These are phyloP conservation scores for Eutrema japonicum DNA, from an alignment of 345 rosid genomes.

Conservation along the genomic window DNA sequence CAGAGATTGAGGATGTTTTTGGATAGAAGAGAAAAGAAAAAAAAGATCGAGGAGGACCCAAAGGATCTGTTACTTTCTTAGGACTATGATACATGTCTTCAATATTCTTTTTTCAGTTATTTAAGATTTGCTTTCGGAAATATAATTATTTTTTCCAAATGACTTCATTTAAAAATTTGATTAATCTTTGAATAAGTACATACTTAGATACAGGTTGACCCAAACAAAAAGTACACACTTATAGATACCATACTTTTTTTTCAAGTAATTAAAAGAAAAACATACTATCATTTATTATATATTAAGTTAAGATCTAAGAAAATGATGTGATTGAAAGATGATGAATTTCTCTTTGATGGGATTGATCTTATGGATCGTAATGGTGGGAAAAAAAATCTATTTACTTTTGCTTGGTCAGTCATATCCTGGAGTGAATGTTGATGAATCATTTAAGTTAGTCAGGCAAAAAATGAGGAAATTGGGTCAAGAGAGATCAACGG, in stretches of 20 bases:
- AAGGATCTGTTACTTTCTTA: conserved; percentile 36
- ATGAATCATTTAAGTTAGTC: too few relatives aligned
- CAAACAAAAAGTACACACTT: too few relatives aligned
- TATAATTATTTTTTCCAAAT: not conserved
- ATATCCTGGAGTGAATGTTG: too few relatives aligned
- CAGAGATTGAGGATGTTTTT: conserved; percentile 33
- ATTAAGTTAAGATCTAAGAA: not conserved
- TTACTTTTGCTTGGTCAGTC: too few relatives aligned
- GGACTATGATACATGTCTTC: conserved; percentile 38
- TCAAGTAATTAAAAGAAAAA: not conserved
- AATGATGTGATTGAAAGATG: too few relatives aligned
- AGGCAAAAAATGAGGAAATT: too few relatives aligned
- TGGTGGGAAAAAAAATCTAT: too few relatives aligned
- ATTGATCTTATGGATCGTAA: too few relatives aligned
- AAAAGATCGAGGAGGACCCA: conserved; percentile 32
- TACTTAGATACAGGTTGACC: not conserved
- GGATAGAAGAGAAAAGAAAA: not conserved
- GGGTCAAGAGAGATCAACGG: too few relatives aligned
- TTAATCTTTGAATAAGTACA: conserved; percentile 16
- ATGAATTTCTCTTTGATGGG: too few relatives aligned
- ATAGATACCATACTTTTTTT: not conserved
- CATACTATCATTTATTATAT: not conserved
- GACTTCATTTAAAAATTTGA: not conserved
- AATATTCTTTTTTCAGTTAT: conserved; percentile 21
- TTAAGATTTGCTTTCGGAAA: conserved; percentile 16